phyloP scores from a whole-genome alignment of 2,329 filamentous ascomycete genomes.

The Colletotrichum trifolii region DNA sequence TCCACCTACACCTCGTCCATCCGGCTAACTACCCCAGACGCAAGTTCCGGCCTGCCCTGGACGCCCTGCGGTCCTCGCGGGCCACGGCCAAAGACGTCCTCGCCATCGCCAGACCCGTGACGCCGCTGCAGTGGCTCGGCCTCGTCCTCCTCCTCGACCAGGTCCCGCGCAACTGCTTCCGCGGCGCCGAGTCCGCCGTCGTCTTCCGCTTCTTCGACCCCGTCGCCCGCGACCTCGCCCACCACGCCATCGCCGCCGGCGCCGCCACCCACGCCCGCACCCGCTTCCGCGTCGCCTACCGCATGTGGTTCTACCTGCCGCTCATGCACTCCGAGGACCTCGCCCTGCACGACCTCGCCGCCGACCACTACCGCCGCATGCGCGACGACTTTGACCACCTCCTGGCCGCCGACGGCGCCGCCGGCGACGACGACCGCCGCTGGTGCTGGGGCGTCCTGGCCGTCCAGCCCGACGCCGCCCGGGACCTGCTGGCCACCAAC shows the following conservation, averaged over 20 bases:
- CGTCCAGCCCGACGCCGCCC: constrained; percentile 41
- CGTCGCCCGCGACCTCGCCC: constrained; percentile 58
- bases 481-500: constrained; percentile 39
- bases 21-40: constrained; percentile 38
- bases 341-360: constrained; percentile 54
- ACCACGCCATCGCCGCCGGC: constrained; percentile 46
- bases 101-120: constrained; percentile 40
- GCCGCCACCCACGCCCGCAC: constrained; percentile 43
- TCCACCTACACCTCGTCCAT: neutral
- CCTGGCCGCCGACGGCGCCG: constrained; percentile 41
- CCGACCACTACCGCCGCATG: constrained; percentile 46
- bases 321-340: constrained; percentile 68
- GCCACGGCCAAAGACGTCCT: constrained; percentile 46
- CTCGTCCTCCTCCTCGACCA: constrained; percentile 71
- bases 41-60: constrained; percentile 46
- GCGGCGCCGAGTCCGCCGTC: constrained; percentile 54
- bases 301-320: constrained; percentile 69
- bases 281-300: constrained; percentile 51
- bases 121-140: constrained; percentile 55
- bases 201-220: constrained; percentile 68
- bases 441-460: constrained; percentile 43
- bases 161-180: constrained; percentile 70
- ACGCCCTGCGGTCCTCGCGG: constrained; percentile 45
- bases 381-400: constrained; percentile 47
- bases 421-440: constrained; percentile 40